Evolutionary conservation across 768 basidiomycete species (phyloP).

Genomic region (Podaxis rugospora): DNA sequence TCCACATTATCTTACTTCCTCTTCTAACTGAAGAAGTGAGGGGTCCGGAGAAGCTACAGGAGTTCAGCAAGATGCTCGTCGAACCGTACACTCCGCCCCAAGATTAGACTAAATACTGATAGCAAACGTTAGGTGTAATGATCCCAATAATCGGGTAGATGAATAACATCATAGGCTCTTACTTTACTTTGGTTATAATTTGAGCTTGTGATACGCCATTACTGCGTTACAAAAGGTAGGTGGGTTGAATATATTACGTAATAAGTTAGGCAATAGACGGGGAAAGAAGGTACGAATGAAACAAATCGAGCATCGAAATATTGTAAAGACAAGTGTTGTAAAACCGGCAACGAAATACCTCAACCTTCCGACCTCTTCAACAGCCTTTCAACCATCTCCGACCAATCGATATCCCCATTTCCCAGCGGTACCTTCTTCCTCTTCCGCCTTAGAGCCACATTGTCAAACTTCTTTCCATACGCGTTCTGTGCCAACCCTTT

Average conservation of each 20-base stretch:
- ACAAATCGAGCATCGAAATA: neutral
- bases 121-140: neutral
- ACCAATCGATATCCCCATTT: slow-evolving; percentile 39
- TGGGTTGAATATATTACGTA: neutral
- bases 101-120: slow-evolving; percentile 22
- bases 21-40: slow-evolving; percentile 95
- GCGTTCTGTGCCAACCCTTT: slow-evolving; percentile 57
- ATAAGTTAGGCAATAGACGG: neutral
- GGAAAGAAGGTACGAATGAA: neutral
- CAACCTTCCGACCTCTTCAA: slow-evolving; percentile 11
- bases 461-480: slow-evolving; percentile 37
- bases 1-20: slow-evolving; percentile 93
- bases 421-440: slow-evolving; percentile 29
- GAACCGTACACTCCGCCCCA: slow-evolving; percentile 68
- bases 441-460: slow-evolving; percentile 18
- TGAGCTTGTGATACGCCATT: neutral
- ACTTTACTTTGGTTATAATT: neutral
- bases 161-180: neutral
- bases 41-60: slow-evolving; percentile 88
- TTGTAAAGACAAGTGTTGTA: neutral
- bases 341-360: neutral
- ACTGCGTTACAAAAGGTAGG: neutral
- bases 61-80: slow-evolving; percentile 91
- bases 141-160: slow-evolving; percentile 1
- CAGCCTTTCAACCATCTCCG: slow-evolving; percentile 31